These are phyloP conservation scores for Aspergillus sp. DNA, from an alignment of 2,329 filamentous ascomycete species.

Conservation along the genomic window DNA sequence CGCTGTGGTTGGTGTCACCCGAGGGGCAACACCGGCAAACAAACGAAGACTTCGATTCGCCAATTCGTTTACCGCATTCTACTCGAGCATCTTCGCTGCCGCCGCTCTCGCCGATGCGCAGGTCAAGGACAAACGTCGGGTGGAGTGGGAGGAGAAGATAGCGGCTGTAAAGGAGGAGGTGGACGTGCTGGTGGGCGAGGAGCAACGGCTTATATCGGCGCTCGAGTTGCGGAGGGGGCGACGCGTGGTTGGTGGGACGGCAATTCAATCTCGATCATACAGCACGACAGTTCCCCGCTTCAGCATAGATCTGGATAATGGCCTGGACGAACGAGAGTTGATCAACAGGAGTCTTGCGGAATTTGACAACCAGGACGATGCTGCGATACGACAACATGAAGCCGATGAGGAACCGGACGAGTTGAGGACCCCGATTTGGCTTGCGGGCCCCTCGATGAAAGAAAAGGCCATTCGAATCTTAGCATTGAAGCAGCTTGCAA, in stretches of 20 bases:
- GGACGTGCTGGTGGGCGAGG: constrained; percentile 33
- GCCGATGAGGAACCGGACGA: not conserved
- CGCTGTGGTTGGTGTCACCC: constrained; percentile 26
- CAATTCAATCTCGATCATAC: constrained; percentile 13
- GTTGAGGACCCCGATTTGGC: not conserved
- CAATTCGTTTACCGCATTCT: constrained; percentile 39
- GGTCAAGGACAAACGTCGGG: constrained; percentile 33
- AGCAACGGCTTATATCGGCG: constrained; percentile 28
- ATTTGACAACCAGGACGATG: not conserved
- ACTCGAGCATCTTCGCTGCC: constrained; percentile 38
- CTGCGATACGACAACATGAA: not conserved
- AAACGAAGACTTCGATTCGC: constrained; percentile 33
- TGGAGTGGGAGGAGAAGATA: constrained; percentile 37
- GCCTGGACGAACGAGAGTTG: too few species aligned
- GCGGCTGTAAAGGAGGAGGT: constrained; percentile 38
- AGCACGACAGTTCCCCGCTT: constrained; percentile 11
- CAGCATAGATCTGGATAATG: not conserved
- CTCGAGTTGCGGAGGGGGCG: constrained; percentile 20
- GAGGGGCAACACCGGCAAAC: constrained; percentile 29
- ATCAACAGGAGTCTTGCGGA: too few species aligned
- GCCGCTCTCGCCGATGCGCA: constrained; percentile 36
- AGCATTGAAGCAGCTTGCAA: constrained; percentile 33
- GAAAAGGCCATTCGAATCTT: constrained; percentile 33
- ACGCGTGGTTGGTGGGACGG: constrained; percentile 13
- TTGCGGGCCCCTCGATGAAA: not conserved